Evolutionary conservation across 768 basidiomycete genomes (phyloP), one percentile per base, ranked within the genome.

Genomic region (Amanita polypyramis): DNA sequence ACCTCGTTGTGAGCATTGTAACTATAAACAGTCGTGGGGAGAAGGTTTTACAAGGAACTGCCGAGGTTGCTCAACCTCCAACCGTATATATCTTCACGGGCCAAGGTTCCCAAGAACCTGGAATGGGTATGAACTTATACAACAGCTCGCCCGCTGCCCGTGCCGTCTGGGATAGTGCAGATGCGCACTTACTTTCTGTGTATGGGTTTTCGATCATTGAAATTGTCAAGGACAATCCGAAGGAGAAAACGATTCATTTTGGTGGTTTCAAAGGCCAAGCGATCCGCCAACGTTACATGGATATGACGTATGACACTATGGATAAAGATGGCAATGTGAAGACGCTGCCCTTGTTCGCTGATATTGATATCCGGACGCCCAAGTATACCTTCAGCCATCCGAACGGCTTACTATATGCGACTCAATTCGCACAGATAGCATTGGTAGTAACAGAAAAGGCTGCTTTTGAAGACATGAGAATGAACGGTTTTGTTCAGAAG

Each of bases 71-170:
- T 2, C 96, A 99, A 62, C 83, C 94, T 1, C 75, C 79, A 14
- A 95, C 93, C 4, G 91, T 89, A 29, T 98, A 97, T 55, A 92
- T 96, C 56, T 98, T 98, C 74, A 98, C 95, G 34, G 95, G 95
- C 25, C 95, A 98, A 62, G 95, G 95, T 47, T 97, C 94, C 5
- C 95, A 98, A 62, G 95, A 98, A 65, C 82, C 84, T 39, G 92
- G 95, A 15, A 98, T 99, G 96, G 96, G 96, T 15, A 98, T 99
- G 93, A 94, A 97, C 55, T 77, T 99, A 2, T 99, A 97, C 75
- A 85, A 80, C 61, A 77, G 65, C 54, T 97, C 93, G 4, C 85
- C 92, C 37, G 92, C 94, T 15, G 96, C 96, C 47, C 87, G 88
- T 52, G 85, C 91, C 35, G 94, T 98, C 45, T 99, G 96, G 96